Base-by-base conservation (phyloP, 2,329 filamentous ascomycete species). In the Xylariaceae sp. region DNA sequence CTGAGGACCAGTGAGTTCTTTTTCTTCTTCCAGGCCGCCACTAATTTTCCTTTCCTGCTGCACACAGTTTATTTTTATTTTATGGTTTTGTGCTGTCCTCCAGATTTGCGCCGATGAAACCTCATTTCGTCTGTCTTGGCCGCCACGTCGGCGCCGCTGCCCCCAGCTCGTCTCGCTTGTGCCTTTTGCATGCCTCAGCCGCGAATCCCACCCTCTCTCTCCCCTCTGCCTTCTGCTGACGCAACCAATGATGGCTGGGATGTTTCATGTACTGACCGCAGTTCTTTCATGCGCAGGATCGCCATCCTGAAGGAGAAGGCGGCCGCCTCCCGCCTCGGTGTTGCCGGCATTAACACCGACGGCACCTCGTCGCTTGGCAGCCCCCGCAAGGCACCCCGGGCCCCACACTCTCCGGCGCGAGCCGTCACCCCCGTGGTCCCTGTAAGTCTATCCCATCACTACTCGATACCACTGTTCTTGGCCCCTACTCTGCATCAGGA, bases 1-100 rank as follows among this genome's bases (percentile, higher is more conserved):
- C 79, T 39, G 75, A 82, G 59, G 80, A 84, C 61, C 81, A 86
- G 82, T 85, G 76, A 69, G 81, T 73, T 26, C 33, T 13, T 24
- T 13, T 13, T 16, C 10, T 5, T 45, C 15, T 6, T 35, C 21
- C 18, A 7, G 30, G 29, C 20, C 8, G 16, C 20, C 36, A 29
- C 37, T 9, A 21, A n/a, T 32, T 44, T 2, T 9, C 35, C 44
- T 10, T 23, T 27, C 13, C 35, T 11, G n/a, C 10, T 24, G 24
- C 29, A 15, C 15, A 24, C 27, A n/a, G n/a, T n/a, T n/a, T n/a
- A n/a, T n/a, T n/a, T n/a, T n/a, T n/a, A n/a, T n/a, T n/a, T n/a
- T n/a, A 21, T 29, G 16, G 11, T 8, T 39, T 39, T 5, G 3
- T 16, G 13, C 26, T 42, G 44, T 26, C 29, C 20, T n/a, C 30